Evolutionary conservation across 2,329 filamentous ascomycete genomes (phyloP).

Genomic region (Cryphonectria naterciae): DNA sequence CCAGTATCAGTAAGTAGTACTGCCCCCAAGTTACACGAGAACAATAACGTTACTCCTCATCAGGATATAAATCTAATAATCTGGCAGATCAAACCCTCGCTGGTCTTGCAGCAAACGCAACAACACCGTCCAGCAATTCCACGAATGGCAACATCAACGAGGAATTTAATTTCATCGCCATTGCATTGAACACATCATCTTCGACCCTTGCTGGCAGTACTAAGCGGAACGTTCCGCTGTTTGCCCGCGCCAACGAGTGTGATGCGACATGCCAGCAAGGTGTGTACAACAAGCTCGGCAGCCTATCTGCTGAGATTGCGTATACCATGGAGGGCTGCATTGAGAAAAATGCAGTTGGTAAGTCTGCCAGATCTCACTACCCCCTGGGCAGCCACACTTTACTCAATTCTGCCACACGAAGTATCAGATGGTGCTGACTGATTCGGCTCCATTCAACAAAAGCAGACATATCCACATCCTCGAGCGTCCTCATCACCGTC

Average conservation of each 20-base stretch:
- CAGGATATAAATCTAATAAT: not conserved
- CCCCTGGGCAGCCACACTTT: not conserved
- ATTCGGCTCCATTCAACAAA: not conserved
- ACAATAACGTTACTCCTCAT: not conserved
- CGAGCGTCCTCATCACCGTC: constrained; percentile 6
- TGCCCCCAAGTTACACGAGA: not conserved
- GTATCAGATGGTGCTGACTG: not conserved
- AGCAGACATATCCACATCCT: not conserved
- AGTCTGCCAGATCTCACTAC: not conserved
- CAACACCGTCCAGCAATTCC: not conserved
- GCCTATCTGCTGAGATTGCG: constrained; percentile 9
- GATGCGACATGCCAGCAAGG: constrained; percentile 2
- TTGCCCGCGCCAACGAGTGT: constrained; percentile 3
- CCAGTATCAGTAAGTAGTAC: constrained; percentile 2
- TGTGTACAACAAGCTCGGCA: not conserved
- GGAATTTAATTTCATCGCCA: not conserved
- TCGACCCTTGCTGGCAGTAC: not conserved
- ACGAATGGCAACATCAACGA: not conserved
- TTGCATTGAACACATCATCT: constrained; percentile 1
- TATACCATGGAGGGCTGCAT: constrained; percentile 10
- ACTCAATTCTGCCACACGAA: not conserved
- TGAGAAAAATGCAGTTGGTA: constrained; percentile 10
- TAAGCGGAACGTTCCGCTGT: not conserved
- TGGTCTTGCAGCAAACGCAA: not conserved
- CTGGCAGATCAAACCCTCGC: not conserved